Evolutionary conservation across 2,329 filamentous ascomycete genomes (phyloP), one percentile per base, ranked within the genome.

Genomic region (Botrytis paeoniae): DNA sequence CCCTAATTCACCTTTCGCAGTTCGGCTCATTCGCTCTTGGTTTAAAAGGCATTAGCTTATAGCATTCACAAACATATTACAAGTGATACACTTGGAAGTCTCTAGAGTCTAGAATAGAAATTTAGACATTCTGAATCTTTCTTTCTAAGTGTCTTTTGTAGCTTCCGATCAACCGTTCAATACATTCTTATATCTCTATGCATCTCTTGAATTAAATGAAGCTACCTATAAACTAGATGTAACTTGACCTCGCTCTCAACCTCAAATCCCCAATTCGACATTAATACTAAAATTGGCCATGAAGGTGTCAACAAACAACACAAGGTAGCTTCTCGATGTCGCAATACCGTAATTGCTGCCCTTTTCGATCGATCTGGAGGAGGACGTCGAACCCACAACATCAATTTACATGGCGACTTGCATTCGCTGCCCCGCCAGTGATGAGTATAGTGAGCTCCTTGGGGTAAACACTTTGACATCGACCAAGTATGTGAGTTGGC

Each of bases 21-120:
- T 8, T 12, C 10, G 1, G 0, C 0, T 9, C 1, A 18, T 4
- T 10, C 1, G 1, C 22, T 6, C 1, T 51, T 14, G 10, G 4
- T 51, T 25, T 14, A 7, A 14, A 0, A n/a, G 0, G 2, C 2
- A 3, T 6, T 5, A 3, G 2, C 5, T 3, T 6, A 51, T n/a
- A n/a, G 25, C 12, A 54, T n/a, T 14, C 5, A n/a, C 12, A 54
- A 54, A n/a, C 12, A n/a, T 7, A 14, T n/a, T 14, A 54, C 48
- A 14, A 54, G 25, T n/a, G 14, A 16, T 25, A n/a, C 25, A n/a
- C n/a, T n/a, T n/a, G n/a, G n/a, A n/a, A n/a, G n/a, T 51, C 45
- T 51, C 22, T 14, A 51, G 0, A 12, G 4, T 51, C 9, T 3
- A 51, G 22, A 14, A 51, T 3, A 54, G 2, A 16, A 54, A 54